phyloP scores from a whole-genome alignment of 116 monocot species.

The Cymodocea nodosa region DNA sequence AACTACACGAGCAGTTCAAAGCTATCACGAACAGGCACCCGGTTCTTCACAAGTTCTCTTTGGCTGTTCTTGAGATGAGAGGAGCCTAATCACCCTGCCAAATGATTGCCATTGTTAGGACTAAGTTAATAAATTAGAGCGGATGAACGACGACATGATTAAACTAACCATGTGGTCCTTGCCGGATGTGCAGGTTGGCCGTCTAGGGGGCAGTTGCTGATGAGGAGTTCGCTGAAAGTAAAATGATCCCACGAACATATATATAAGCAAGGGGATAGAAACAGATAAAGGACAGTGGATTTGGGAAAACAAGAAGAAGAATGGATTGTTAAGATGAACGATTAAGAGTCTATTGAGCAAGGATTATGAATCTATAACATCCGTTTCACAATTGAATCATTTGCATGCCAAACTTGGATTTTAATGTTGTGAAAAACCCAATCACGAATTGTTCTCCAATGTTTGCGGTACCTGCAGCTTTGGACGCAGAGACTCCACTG shows the following conservation, averaged over 20 bases:
- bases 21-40: no score
- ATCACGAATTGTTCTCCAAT: background rate
- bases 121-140: background rate
- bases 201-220: slow-evolving; percentile 55
- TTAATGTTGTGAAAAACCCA: no score
- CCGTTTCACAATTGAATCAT: no score
- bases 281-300: no score
- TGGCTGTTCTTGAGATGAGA: slow-evolving; percentile 17
- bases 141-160: background rate
- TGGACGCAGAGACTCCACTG: slow-evolving; percentile 53
- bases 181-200: slow-evolving; percentile 46
- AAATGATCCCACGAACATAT: background rate
- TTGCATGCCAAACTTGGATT: no score
- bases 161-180: background rate
- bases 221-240: slow-evolving; percentile 59
- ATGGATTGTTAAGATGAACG: no score
- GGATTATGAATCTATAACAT: no score
- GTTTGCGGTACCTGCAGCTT: slow-evolving; percentile 49
- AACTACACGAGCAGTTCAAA: no score
- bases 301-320: no score
- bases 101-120: background rate
- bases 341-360: no score
- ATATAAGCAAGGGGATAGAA: no score
- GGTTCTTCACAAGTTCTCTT: slow-evolving; percentile 37
- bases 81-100: slow-evolving; percentile 2